phyloP scores from a whole-genome alignment of 371 early-diverging fungal species.

The Funneliformis caledonium region DNA sequence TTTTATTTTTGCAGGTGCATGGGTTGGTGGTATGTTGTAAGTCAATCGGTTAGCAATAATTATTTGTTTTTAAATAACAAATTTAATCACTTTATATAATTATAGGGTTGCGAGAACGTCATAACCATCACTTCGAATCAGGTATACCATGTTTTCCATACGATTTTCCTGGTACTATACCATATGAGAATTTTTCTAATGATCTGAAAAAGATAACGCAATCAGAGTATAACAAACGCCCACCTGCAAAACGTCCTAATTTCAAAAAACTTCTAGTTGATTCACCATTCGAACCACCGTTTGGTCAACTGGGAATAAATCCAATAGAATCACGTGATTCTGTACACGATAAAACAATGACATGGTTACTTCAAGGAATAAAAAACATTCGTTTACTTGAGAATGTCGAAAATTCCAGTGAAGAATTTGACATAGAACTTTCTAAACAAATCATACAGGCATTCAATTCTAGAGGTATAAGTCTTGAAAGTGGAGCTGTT shows the following conservation, averaged over 20 bases:
- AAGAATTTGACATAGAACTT: constrained; percentile 38
- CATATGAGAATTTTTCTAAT: constrained; percentile 55
- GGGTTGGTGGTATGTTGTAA: constrained; percentile 62
- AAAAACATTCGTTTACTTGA: constrained; percentile 9
- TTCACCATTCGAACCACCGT: constrained; percentile 67
- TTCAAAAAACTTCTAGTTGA: constrained; percentile 63
- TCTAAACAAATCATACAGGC: neutral
- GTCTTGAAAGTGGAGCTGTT: constrained; percentile 6
- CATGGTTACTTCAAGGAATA: constrained; percentile 11
- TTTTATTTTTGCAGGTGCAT: constrained; percentile 87
- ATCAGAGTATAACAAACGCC: constrained; percentile 59
- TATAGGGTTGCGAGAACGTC: constrained; percentile 55
- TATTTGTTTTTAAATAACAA: neutral
- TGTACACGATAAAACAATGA: neutral
- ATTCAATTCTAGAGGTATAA: neutral
- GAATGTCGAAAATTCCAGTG: neutral
- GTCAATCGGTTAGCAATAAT: neutral
- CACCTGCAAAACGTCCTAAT: constrained; percentile 75
- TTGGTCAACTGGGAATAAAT: constrained; percentile 48
- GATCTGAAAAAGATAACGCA: constrained; percentile 46
- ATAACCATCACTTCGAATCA: constrained; percentile 63
- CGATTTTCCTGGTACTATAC: constrained; percentile 61
- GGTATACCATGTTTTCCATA: constrained; percentile 62
- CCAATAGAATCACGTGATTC: neutral
- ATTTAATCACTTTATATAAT: neutral